A percentile compares a stretch with the other conserved stretches of the same genome.
Evolutionary conservation across 305 asterid genomes (phyloP).

Genomic region (Coffea humblotiana): DNA sequence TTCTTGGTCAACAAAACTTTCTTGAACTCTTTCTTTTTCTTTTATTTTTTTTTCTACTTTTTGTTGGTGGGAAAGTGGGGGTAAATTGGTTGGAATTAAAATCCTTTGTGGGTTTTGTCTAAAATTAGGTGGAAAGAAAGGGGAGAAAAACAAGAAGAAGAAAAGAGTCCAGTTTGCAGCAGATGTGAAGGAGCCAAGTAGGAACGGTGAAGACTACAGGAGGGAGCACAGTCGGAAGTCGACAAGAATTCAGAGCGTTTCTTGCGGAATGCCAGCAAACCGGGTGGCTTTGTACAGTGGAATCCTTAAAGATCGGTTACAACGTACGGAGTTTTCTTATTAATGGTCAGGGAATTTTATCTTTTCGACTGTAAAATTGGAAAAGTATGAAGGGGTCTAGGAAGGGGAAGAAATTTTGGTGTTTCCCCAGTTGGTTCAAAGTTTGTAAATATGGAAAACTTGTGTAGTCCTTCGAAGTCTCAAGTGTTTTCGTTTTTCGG

Average conservation of each 20-base stretch:
- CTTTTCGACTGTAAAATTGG: not conserved
- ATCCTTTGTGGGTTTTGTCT: not conserved
- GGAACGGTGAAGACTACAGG: slow-evolving; percentile 55
- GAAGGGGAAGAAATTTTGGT: slow-evolving; percentile 9
- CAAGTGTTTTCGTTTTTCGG: too few relatives aligned
- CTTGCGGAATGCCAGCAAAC: slow-evolving; percentile 63
- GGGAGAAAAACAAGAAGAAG: slow-evolving; percentile 22
- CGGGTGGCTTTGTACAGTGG: slow-evolving; percentile 72
- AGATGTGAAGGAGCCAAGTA: slow-evolving; percentile 38
- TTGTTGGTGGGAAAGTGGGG: too few relatives aligned
- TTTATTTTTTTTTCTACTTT: not conserved
- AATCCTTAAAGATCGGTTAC: slow-evolving; percentile 66
- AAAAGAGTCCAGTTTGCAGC: slow-evolving; percentile 46
- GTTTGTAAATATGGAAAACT: slow-evolving; percentile 8
- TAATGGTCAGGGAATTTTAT: not conserved
- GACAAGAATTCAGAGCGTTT: slow-evolving; percentile 9
- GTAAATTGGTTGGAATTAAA: not conserved
- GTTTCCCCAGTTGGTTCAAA: not conserved
- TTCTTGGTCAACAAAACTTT: not conserved
- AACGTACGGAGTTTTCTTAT: slow-evolving; percentile 29
- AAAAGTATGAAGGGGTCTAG: not conserved
- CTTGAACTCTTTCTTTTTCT: not conserved
- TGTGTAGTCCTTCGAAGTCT: too few relatives aligned
- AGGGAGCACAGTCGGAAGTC: slow-evolving; percentile 23
- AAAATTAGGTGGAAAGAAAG: slow-evolving; percentile 33